These are phyloP conservation scores for Suhomyces prunicola DNA, from an alignment of 805 yeast genomes.

Conservation along the genomic window DNA sequence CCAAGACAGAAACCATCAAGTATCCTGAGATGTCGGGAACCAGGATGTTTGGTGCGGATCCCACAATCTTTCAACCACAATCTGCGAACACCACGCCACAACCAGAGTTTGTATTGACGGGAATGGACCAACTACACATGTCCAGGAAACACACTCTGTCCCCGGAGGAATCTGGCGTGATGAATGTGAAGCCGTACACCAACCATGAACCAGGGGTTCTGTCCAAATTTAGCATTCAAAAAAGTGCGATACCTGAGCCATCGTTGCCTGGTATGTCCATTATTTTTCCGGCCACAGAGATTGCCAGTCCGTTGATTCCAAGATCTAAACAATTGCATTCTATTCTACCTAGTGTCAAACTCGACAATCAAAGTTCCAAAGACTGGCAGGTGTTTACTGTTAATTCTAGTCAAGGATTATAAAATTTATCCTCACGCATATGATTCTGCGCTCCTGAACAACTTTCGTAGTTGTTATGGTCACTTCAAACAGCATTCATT, in stretches of 20 bases:
- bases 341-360: background rate
- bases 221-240: slow-evolving; percentile 5
- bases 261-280: slow-evolving; percentile 8
- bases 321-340: background rate
- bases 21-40: slow-evolving; percentile 5
- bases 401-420: background rate
- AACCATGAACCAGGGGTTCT: slow-evolving; percentile 4
- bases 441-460: background rate
- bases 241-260: background rate
- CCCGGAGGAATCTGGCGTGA: background rate
- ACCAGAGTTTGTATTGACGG: background rate
- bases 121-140: background rate
- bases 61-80: background rate
- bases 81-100: background rate
- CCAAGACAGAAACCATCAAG: slow-evolving; percentile 3
- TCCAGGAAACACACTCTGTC: background rate
- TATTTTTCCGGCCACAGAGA: slow-evolving; percentile 2
- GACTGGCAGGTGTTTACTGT: slow-evolving; percentile 8
- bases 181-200: slow-evolving; percentile 8
- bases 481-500: background rate
- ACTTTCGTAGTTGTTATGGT: background rate
- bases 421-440: too few relatives aligned
- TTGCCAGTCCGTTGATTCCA: background rate
- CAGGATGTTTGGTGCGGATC: slow-evolving; percentile 1
- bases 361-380: slow-evolving; percentile 6